phyloP scores from a whole-genome alignment of 2,329 filamentous ascomycete species.

The Ophiostoma angusticollis region DNA sequence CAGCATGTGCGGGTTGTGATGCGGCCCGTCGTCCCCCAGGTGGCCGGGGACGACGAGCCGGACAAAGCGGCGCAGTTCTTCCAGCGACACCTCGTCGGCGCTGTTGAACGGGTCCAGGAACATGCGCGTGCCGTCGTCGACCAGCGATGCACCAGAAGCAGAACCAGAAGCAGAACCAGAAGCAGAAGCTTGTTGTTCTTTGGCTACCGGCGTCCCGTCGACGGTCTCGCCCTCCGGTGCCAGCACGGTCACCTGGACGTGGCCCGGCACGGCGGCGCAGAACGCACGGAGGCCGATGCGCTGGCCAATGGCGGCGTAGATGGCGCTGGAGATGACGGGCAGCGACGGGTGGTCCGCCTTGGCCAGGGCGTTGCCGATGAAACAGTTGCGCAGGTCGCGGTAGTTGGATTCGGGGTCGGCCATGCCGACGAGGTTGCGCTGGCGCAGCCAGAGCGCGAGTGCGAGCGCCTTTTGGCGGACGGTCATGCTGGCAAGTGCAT shows the following conservation, averaged over 20 bases:
- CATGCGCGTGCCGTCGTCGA: conserved; percentile 40
- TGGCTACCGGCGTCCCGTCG: conserved; percentile 32
- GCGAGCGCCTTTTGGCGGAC: conserved; percentile 55
- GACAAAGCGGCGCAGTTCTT: conserved; percentile 34
- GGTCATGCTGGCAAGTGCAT: conserved; percentile 40
- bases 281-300: conserved; percentile 63
- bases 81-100: conserved; percentile 50
- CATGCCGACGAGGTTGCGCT: conserved; percentile 57
- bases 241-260: conserved; percentile 70
- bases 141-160: too few relatives aligned
- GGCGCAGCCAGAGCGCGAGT: conserved; percentile 57
- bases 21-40: conserved; percentile 15
- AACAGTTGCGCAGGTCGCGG: conserved; percentile 71
- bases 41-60: not conserved
- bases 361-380: conserved; percentile 69
- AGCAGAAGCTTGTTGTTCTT: too few relatives aligned
- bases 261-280: conserved; percentile 70
- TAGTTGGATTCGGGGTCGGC: conserved; percentile 54
- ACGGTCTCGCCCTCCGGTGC: conserved; percentile 47
- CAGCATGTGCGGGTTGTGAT: conserved; percentile 40
- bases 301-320: conserved; percentile 69
- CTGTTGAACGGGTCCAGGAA: conserved; percentile 74
- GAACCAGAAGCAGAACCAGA: too few relatives aligned
- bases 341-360: conserved; percentile 64
- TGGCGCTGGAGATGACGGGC: conserved; percentile 74